These are phyloP conservation scores for Populus tomentosa DNA, from an alignment of 441 rosid species.

Conservation along the genomic window DNA sequence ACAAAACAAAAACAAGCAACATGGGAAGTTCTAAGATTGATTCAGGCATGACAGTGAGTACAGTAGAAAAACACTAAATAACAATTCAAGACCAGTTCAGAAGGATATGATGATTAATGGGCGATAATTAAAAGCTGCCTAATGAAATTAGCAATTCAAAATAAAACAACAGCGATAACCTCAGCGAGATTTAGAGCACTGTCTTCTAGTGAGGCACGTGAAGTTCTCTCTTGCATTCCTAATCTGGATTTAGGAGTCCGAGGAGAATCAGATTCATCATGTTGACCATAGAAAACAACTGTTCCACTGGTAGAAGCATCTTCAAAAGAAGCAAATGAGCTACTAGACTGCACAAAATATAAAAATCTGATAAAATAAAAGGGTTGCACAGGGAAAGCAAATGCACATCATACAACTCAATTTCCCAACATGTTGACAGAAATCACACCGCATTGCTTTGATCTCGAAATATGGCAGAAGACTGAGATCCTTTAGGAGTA, in stretches of 20 bases:
- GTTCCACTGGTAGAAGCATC: conserved; percentile 97
- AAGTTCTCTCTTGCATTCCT: conserved; percentile 79
- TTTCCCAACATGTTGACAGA: conserved; percentile 1
- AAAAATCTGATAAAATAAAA: conserved; percentile 39
- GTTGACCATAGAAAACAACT: conserved; percentile 79
- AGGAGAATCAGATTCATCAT: conserved; percentile 80
- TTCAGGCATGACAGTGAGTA: background rate
- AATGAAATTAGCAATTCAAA: background rate
- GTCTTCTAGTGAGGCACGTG: conserved; percentile 84
- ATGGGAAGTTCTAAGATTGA: background rate
- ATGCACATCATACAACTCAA: conserved; percentile 12
- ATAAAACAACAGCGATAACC: conserved; percentile 37
- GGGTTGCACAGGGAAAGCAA: conserved; percentile 19
- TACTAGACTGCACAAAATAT: conserved; percentile 62
- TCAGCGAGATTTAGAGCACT: conserved; percentile 91
- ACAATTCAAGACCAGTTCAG: background rate
- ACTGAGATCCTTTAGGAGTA: conserved; percentile 65
- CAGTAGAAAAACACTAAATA: background rate
- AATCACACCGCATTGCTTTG: conserved; percentile 54
- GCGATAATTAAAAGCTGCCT: background rate
- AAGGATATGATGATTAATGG: background rate
- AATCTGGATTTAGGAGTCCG: conserved; percentile 87
- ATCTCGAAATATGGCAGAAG: conserved; percentile 57
- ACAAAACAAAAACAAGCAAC: background rate
- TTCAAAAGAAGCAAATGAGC: conserved; percentile 61